Percentiles rank a stretch among this genome's conserved stretches.
phyloP scores from a whole-genome alignment of 257 asterid genomes.

The Solanum microdontum region DNA sequence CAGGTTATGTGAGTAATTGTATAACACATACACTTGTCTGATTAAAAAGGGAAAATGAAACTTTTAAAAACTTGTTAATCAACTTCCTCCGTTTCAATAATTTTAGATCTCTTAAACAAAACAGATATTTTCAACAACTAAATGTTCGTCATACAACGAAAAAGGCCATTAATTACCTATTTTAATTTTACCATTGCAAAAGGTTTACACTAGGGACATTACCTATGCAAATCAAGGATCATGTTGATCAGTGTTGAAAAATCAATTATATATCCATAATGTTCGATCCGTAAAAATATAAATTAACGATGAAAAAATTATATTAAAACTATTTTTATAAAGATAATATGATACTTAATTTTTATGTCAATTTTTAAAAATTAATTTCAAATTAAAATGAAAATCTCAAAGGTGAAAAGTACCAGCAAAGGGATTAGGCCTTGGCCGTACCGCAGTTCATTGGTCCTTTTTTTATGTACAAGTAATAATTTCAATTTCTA shows the following conservation, averaged over 20 bases:
- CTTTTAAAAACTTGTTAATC: not conserved
- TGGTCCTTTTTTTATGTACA: no score
- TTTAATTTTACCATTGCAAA: not conserved
- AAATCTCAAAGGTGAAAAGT: no score
- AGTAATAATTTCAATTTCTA: no score
- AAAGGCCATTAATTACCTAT: not conserved
- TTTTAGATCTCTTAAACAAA: not conserved
- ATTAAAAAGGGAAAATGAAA: not conserved
- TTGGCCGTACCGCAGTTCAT: no score
- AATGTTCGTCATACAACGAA: not conserved
- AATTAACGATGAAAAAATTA: no score
- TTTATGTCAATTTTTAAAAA: no score
- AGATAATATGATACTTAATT: no score
- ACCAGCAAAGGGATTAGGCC: no score
- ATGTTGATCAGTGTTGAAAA: not conserved
- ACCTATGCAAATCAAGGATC: not conserved
- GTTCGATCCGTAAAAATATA: no score
- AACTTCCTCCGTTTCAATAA: not conserved
- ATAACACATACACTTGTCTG: not conserved
- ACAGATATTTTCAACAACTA: not conserved
- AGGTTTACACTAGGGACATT: not conserved
- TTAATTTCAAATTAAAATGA: no score
- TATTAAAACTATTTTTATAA: no score
- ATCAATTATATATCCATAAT: not conserved
- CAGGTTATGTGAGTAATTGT: not conserved